Evolutionary conservation across 1,284 basidiomycete genomes (phyloP).

Genomic region (Irpex rosettiformis): DNA sequence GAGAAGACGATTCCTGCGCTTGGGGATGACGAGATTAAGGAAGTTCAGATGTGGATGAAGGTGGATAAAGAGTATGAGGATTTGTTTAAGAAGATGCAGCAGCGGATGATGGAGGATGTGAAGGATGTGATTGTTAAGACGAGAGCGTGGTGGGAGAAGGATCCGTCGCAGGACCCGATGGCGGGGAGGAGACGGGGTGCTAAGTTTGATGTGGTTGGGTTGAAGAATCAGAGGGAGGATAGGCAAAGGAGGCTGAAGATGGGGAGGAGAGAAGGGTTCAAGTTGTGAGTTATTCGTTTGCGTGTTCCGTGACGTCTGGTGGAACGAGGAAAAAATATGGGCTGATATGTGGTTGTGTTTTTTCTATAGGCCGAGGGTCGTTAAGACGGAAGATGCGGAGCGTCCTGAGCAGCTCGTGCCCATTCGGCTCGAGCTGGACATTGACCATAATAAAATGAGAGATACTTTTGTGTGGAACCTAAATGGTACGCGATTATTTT

Average conservation of each 20-base stretch:
- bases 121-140: slow-evolving; percentile 30
- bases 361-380: slow-evolving; percentile 53
- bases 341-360: neutral
- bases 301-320: no score
- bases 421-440: slow-evolving; percentile 92
- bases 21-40: slow-evolving; percentile 38
- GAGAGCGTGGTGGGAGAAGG: slow-evolving; percentile 52
- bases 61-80: slow-evolving; percentile 48
- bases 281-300: slow-evolving; percentile 47
- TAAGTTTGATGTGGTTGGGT: slow-evolving; percentile 41
- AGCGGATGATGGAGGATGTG: slow-evolving; percentile 21
- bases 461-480: slow-evolving; percentile 99
- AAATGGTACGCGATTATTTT: slow-evolving; percentile 60
- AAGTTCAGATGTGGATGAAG: slow-evolving; percentile 51
- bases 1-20: slow-evolving; percentile 54
- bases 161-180: slow-evolving; percentile 30
- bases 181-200: slow-evolving; percentile 31
- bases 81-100: slow-evolving; percentile 34
- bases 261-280: slow-evolving; percentile 66
- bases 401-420: slow-evolving; percentile 83
- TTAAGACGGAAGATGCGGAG: slow-evolving; percentile 56
- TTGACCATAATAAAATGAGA: slow-evolving; percentile 87
- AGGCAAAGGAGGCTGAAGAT: slow-evolving; percentile 45
- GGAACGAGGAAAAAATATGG: neutral
- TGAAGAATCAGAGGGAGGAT: slow-evolving; percentile 34